phyloP scores from a whole-genome alignment of 2,329 filamentous ascomycete genomes.

The Colletotrichum sojae region DNA sequence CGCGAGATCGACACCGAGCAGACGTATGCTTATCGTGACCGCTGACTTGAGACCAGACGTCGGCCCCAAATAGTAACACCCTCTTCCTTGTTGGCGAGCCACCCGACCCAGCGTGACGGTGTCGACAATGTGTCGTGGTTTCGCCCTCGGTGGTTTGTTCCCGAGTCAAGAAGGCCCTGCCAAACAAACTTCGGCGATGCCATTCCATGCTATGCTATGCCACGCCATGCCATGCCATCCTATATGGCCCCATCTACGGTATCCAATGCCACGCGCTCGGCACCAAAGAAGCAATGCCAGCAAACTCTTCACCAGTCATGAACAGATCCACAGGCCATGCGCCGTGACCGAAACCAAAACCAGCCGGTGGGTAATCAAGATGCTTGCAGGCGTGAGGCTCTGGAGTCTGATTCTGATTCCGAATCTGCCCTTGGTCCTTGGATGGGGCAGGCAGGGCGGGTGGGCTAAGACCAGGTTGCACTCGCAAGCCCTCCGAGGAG shows the following conservation, averaged over 20 bases:
- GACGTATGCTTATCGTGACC: constrained; percentile 35
- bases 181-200: constrained; percentile 26
- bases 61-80: constrained; percentile 37
- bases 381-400: constrained; percentile 29
- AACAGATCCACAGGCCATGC: constrained; percentile 38
- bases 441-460: constrained; percentile 1
- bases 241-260: constrained; percentile 19
- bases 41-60: constrained; percentile 32
- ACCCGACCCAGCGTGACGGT: constrained; percentile 34
- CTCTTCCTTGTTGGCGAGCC: constrained; percentile 33
- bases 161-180: constrained; percentile 32
- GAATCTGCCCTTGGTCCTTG: constrained; percentile 16
- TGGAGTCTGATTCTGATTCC: constrained; percentile 17
- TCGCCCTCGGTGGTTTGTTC: constrained; percentile 22
- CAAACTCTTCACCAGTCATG: constrained; percentile 32
- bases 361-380: constrained; percentile 30
- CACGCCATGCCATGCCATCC: constrained; percentile 15
- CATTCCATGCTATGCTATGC: background rate
- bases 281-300: background rate
- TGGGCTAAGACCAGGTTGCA: constrained; percentile 20
- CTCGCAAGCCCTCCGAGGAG: background rate
- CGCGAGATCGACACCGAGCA: constrained; percentile 33
- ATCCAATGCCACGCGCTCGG: constrained; percentile 21
- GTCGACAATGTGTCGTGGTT: constrained; percentile 27
- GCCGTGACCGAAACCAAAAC: constrained; percentile 40